Conservation (phyloP, 176 grass and related monocot species). For the Oryza punctata region DNA sequence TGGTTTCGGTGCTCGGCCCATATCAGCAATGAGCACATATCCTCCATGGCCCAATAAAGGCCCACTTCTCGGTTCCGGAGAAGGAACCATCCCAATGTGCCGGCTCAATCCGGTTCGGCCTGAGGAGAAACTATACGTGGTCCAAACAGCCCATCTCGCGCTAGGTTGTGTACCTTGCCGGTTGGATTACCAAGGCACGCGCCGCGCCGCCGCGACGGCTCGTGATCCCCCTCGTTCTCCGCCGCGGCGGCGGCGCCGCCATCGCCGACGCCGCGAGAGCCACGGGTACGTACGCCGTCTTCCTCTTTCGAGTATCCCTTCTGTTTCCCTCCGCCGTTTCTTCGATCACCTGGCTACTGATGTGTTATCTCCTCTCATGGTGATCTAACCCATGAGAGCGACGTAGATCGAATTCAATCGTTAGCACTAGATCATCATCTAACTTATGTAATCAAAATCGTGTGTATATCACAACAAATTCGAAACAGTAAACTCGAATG, state of each 20-base stretch:
- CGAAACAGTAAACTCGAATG: neutral
- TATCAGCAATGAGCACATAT: too few relatives aligned
- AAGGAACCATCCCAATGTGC: too few relatives aligned
- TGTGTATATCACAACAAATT: neutral
- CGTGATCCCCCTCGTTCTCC: neutral
- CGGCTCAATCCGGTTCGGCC: neutral
- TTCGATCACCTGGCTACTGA: neutral
- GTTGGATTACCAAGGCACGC: neutral
- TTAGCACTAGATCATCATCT: neutral
- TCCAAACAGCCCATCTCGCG: neutral
- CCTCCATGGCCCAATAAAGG: too few relatives aligned
- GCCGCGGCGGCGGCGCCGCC: neutral
- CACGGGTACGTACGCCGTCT: neutral
- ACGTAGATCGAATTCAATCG: neutral
- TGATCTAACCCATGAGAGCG: too few relatives aligned
- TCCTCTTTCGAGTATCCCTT: neutral
- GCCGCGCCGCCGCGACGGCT: neutral
- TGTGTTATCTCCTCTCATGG: neutral
- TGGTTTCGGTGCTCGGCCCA: too few relatives aligned
- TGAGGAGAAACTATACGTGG: too few relatives aligned
- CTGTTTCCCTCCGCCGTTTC: too few relatives aligned
- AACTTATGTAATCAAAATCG: neutral
- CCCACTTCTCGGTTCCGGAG: too few relatives aligned
- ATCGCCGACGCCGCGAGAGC: neutral
- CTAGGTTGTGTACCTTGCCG: neutral